A percentile compares a stretch with the other conserved stretches of the same genome.
Conservation (phyloP, 768 basidiomycete species). For the Pluteus cervinus region DNA sequence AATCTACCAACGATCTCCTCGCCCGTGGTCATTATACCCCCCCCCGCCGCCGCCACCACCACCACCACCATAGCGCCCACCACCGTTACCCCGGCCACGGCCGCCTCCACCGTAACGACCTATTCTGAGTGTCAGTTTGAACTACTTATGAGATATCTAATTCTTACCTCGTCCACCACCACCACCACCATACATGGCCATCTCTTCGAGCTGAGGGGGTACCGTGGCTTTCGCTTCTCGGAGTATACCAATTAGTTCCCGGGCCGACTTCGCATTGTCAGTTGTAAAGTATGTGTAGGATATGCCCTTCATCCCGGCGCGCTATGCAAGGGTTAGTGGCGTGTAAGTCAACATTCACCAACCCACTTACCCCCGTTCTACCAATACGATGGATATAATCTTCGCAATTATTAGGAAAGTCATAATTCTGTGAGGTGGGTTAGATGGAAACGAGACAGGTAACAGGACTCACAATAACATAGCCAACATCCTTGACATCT, state of each 20-base stretch:
- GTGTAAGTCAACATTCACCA: background rate
- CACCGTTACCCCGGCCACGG: slow-evolving; percentile 37
- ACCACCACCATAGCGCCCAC: slow-evolving; percentile 35
- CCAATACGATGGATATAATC: slow-evolving; percentile 99
- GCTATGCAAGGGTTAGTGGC: slow-evolving; percentile 38
- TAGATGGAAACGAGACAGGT: background rate
- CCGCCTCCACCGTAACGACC: slow-evolving; percentile 36
- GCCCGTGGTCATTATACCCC: slow-evolving; percentile 30
- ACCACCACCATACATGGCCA: slow-evolving; percentile 82
- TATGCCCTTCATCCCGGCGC: slow-evolving; percentile 86
- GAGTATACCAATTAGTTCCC: slow-evolving; percentile 84
- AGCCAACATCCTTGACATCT: slow-evolving; percentile 99
- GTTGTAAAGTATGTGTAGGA: slow-evolving; percentile 97
- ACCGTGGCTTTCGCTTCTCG: slow-evolving; percentile 81
- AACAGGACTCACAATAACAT: slow-evolving; percentile 75
- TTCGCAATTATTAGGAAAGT: slow-evolving; percentile 97
- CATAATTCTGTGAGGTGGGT: slow-evolving; percentile 66
- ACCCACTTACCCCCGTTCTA: slow-evolving; percentile 74
- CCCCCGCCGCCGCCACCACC: slow-evolving; percentile 37
- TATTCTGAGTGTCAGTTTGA: background rate
- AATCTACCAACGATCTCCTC: slow-evolving; percentile 23
- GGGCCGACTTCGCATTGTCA: slow-evolving; percentile 91
- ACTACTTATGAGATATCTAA: background rate
- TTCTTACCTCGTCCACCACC: slow-evolving; percentile 67
- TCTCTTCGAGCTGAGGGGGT: slow-evolving; percentile 89